These are phyloP conservation scores for Pseudopithomyces chartarum DNA, from an alignment of 2,329 filamentous ascomycete species.

Conservation along the genomic window DNA sequence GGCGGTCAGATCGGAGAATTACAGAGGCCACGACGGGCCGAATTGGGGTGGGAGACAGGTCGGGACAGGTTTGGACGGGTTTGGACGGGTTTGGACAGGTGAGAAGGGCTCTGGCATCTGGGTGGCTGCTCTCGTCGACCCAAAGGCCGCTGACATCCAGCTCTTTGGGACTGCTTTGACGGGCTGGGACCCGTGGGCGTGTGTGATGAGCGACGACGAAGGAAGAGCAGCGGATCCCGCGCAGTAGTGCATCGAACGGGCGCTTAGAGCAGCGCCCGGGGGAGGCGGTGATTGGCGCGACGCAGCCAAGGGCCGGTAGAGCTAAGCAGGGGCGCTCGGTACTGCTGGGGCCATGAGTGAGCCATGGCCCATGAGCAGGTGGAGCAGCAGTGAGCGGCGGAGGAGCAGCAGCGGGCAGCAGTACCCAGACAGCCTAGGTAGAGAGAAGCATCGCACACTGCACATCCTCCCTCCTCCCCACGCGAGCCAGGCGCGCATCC, in stretches of 20 bases:
- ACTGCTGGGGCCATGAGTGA: constrained; percentile 15
- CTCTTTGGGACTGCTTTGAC: constrained; percentile 6
- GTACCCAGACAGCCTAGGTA: no score
- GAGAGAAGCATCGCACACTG: not conserved
- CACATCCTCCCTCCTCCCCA: not conserved
- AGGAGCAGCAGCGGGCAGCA: not conserved
- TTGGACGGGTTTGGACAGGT: no score
- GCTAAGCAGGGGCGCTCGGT: constrained; percentile 12
- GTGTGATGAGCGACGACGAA: constrained; percentile 4
- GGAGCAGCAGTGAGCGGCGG: constrained; percentile 8
- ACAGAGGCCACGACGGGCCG: not conserved
- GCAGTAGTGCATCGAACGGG: constrained; percentile 15
- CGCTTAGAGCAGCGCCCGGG: constrained; percentile 18
- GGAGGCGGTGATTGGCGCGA: not conserved
- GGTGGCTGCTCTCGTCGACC: no score
- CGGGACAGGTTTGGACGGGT: no score
- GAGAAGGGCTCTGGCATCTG: no score
- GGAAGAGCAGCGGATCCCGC: constrained; percentile 14
- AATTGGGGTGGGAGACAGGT: not conserved
- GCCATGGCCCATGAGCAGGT: constrained; percentile 23
- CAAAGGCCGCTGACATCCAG: constrained; percentile 14
- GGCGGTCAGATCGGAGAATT: constrained; percentile 8
- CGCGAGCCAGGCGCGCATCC: constrained; percentile 12
- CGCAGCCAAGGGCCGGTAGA: constrained; percentile 12
- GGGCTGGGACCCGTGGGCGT: constrained; percentile 2